These are phyloP conservation scores for Peltaster fructicola DNA, from an alignment of 2,329 filamentous ascomycete genomes.

Conservation along the genomic window DNA sequence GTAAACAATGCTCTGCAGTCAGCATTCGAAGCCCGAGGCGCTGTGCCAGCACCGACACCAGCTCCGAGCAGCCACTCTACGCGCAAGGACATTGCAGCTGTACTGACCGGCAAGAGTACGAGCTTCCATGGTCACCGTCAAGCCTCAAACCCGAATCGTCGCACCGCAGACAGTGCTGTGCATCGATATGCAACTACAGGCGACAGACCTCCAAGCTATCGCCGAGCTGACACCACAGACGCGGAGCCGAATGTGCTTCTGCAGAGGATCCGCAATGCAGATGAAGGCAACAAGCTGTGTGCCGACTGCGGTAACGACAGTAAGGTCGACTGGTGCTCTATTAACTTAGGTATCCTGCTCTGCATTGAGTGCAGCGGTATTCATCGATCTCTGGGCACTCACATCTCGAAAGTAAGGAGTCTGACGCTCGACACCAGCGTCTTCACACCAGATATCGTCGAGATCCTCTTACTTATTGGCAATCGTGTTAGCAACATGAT, in stretches of 20 bases:
- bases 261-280: conserved; percentile 70
- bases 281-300: conserved; percentile 85
- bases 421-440: conserved; percentile 89
- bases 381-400: conserved; percentile 85
- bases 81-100: conserved; percentile 80
- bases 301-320: conserved; percentile 82
- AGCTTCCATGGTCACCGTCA: conserved; percentile 43
- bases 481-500: conserved; percentile 93
- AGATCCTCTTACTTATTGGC: conserved; percentile 76
- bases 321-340: conserved; percentile 98
- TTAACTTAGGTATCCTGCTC: conserved; percentile 88
- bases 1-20: conserved; percentile 97
- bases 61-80: conserved; percentile 31
- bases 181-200: conserved; percentile 81
- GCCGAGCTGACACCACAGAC: conserved; percentile 50
- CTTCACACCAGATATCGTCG: conserved; percentile 93
- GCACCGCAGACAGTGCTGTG: conserved; percentile 37
- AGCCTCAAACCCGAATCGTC: conserved; percentile 24
- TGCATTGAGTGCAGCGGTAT: conserved; percentile 98
- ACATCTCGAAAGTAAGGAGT: conserved; percentile 93
- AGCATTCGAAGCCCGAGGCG: conserved; percentile 59
- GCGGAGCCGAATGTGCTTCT: conserved; percentile 65
- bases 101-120: conserved; percentile 79
- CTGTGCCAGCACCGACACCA: conserved; percentile 27
- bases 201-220: conserved; percentile 57